Conservation (phyloP, 164 flowering plant genomes). For the Magnolia sinica region DNA sequence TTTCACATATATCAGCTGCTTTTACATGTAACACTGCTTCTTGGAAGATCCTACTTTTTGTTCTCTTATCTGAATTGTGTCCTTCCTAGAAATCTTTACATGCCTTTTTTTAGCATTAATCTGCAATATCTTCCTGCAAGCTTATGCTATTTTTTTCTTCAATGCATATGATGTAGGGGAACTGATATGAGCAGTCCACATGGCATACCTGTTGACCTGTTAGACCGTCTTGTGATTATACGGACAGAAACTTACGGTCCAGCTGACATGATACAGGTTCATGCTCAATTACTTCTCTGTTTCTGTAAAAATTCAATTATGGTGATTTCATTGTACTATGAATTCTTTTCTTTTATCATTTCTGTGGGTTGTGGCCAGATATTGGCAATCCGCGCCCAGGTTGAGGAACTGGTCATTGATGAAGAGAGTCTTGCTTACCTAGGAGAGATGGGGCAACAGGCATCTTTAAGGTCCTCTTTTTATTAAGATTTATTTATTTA, state of each 20-base stretch:
- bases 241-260: conserved; percentile 84
- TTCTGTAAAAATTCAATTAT: background rate
- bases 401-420: conserved; percentile 76
- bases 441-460: conserved; percentile 79
- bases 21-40: too few relatives aligned
- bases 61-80: too few relatives aligned
- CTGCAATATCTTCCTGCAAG: background rate
- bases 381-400: conserved; percentile 86
- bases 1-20: too few relatives aligned
- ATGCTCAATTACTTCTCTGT: background rate
- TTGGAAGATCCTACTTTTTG: too few relatives aligned
- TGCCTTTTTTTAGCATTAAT: background rate
- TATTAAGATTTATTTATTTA: background rate
- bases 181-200: conserved; percentile 93
- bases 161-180: conserved; percentile 54
- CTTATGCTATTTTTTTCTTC: background rate
- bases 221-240: conserved; percentile 83
- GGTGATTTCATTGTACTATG: background rate
- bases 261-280: conserved; percentile 93
- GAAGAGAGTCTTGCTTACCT: conserved; percentile 87
- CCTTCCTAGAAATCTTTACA: too few relatives aligned
- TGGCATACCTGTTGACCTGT: conserved; percentile 94
- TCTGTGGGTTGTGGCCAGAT: conserved; percentile 44
- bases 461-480: conserved; percentile 70
- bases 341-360: background rate